Conservation (phyloP, 2,329 filamentous ascomycete species). For the Acrodontium crateriforme region DNA sequence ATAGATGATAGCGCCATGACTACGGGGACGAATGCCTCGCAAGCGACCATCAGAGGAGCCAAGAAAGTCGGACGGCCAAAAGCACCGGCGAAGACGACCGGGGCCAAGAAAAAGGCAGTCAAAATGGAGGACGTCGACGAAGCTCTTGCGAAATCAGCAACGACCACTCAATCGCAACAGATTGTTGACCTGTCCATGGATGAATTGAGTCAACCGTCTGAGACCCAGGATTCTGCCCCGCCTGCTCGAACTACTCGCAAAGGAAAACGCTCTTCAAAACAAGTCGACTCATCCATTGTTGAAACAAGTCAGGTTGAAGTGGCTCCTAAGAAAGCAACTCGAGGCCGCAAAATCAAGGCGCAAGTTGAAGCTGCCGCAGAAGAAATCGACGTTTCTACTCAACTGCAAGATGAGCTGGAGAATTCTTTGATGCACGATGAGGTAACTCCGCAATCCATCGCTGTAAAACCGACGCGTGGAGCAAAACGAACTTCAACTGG, state of each 20-base stretch:
- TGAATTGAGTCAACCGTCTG: conserved; percentile 5
- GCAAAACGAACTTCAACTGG: conserved; percentile 27
- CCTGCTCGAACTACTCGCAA: conserved; percentile 9
- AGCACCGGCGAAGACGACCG: conserved; percentile 29
- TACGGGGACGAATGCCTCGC: conserved; percentile 27
- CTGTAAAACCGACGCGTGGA: conserved; percentile 16
- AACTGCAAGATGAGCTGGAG: conserved; percentile 21
- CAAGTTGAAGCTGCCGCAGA: conserved; percentile 12
- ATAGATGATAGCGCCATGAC: conserved; percentile 45
- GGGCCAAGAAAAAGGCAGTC: conserved; percentile 16
- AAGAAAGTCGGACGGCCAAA: conserved; percentile 32
- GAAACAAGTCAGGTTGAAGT: conserved; percentile 14
- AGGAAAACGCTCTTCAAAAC: conserved; percentile 11
- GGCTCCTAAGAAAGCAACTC: conserved; percentile 16
- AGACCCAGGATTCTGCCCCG: conserved; percentile 5
- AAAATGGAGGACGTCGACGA: conserved; percentile 4
- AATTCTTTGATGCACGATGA: conserved; percentile 13
- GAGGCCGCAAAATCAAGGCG: conserved; percentile 17
- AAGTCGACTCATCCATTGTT: conserved; percentile 16
- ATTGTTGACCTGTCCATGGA: too few species aligned
- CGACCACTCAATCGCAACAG: conserved; percentile 5
- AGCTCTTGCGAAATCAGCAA: too few species aligned
- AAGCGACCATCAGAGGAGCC: conserved; percentile 16
- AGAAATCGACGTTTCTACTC: conserved; percentile 15
- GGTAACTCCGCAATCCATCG: conserved; percentile 5